phyloP scores from a whole-genome alignment of 2,329 filamentous ascomycete species.

The Curvularia sp. region DNA sequence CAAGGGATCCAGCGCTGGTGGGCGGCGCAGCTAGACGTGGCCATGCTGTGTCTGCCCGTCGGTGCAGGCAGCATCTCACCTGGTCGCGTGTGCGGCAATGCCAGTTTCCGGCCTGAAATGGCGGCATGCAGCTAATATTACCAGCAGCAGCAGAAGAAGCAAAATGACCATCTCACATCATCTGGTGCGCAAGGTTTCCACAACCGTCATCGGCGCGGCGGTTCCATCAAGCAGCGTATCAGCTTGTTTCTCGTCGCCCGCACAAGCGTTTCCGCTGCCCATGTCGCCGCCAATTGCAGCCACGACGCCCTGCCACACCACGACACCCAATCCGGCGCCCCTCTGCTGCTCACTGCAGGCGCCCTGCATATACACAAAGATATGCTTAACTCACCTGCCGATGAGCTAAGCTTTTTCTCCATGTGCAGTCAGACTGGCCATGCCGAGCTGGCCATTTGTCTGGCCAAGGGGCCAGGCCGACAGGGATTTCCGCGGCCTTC shows the following conservation, averaged over 20 bases:
- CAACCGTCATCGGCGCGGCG: slow-evolving; percentile 6
- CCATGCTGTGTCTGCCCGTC: not conserved
- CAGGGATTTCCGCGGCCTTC: not conserved
- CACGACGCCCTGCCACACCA: not conserved
- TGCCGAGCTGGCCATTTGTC: not conserved
- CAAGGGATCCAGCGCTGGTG: not conserved
- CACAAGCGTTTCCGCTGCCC: slow-evolving; percentile 11
- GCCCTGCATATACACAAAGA: not conserved
- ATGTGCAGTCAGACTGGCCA: not conserved
- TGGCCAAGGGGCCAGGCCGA: not conserved
- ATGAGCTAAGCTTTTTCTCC: slow-evolving; percentile 12
- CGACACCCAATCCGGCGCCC: not conserved
- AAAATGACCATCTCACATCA: not conserved
- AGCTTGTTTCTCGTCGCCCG: slow-evolving; percentile 9
- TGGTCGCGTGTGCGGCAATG: not conserved
- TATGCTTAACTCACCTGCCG: slow-evolving; percentile 17
- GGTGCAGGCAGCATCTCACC: not conserved
- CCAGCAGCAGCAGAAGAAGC: not conserved
- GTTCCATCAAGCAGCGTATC: slow-evolving; percentile 13
- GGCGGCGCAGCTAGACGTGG: not conserved
- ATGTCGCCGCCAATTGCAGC: not conserved
- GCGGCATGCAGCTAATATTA: not conserved
- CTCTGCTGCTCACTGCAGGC: not conserved
- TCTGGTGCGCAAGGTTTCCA: not conserved
- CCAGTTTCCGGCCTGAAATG: not conserved